Conservation (phyloP, 495 filamentous ascomycete species). For the Penicillium manginii region DNA sequence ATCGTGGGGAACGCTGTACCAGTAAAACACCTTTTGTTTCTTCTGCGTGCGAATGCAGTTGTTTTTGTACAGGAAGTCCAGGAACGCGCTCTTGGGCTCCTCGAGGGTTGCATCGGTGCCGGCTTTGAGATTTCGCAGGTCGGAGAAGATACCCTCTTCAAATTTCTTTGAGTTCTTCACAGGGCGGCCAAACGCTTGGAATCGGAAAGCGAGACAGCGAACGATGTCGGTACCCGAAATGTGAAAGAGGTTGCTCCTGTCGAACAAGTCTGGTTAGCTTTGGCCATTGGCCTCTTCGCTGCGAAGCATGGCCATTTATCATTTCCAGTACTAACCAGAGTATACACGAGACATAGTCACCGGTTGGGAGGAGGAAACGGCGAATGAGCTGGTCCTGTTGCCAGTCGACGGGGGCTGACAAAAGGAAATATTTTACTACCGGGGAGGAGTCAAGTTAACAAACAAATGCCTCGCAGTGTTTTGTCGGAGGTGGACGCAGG, state of each 20-base stretch:
- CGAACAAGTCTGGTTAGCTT: slow-evolving; percentile 6
- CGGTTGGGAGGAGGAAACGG: slow-evolving; percentile 91
- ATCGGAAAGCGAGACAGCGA: slow-evolving; percentile 95
- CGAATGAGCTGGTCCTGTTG: slow-evolving; percentile 94
- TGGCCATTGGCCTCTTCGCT: neutral
- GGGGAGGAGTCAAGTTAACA: slow-evolving; percentile 3
- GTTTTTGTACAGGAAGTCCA: slow-evolving; percentile 99
- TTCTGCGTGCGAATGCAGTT: slow-evolving; percentile 99
- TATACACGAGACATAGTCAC: slow-evolving; percentile 98
- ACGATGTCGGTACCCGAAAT: slow-evolving; percentile 99
- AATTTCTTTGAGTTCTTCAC: slow-evolving; percentile 99
- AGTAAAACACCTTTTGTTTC: slow-evolving; percentile 99
- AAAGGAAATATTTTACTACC: slow-evolving; percentile 98
- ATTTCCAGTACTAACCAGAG: slow-evolving; percentile 68
- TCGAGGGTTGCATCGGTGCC: slow-evolving; percentile 98
- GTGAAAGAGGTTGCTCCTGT: slow-evolving; percentile 96
- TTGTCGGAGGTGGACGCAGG: neutral
- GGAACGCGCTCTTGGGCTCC: slow-evolving; percentile 96
- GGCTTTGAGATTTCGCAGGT: slow-evolving; percentile 95
- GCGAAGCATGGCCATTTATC: neutral
- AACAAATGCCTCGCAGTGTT: neutral
- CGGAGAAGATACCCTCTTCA: slow-evolving; percentile 98
- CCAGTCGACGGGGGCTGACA: slow-evolving; percentile 98
- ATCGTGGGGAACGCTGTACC: slow-evolving; percentile 99
- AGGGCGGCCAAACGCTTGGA: slow-evolving; percentile 96